Base-by-base conservation (phyloP, 2,329 filamentous ascomycete species). In the Drechslerella dactyloides region DNA sequence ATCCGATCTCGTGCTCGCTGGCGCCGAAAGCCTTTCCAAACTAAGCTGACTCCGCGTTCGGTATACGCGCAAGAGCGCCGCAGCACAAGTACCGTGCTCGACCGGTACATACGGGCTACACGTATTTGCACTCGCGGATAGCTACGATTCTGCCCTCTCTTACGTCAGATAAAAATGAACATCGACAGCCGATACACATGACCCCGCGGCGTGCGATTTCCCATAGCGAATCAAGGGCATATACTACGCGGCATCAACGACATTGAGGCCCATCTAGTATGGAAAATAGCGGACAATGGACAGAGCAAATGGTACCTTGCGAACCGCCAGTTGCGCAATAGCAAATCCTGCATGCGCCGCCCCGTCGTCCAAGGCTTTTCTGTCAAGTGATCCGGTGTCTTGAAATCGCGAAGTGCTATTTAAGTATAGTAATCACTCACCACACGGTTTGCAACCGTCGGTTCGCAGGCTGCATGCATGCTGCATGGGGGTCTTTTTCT, bases 31-130 rank as follows among this genome's bases (percentile, higher is more conserved):
- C 40, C 44, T 37, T 55, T 52, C 48, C 44, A 27, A 65, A 63
- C 46, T 23, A 58, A 70, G 66, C 66, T 70, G 53, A 70, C 66
- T 52, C 63, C 48, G 46, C 58, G 44, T 63, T 70, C 59, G 59
- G 59, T 56, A 63, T 62, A 64, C 55, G 59, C 59, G 59, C 66
- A 64, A 70, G 37, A 24, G 23, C 56, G n/a, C 10, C 23, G 23
- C n/a, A 19, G 11, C 44, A 17, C 44, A 48, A 21, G 44, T 19
- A 48, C 6, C n/a, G n/a, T n/a, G n/a, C n/a, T n/a, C n/a, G n/a
- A 19, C 15, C 37, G n/a, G 8, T 33, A 33, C 27, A 8, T 33
- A 33, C 27, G 27, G 27, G 8, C 4, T 33, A 33, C 8, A 33
- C 27, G 3, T 33, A 3, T 33, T 8, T 33, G 3, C 27, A 8